phyloP scores from a whole-genome alignment of 805 yeast genomes.

The Kluyveromyces nonfermentans region DNA sequence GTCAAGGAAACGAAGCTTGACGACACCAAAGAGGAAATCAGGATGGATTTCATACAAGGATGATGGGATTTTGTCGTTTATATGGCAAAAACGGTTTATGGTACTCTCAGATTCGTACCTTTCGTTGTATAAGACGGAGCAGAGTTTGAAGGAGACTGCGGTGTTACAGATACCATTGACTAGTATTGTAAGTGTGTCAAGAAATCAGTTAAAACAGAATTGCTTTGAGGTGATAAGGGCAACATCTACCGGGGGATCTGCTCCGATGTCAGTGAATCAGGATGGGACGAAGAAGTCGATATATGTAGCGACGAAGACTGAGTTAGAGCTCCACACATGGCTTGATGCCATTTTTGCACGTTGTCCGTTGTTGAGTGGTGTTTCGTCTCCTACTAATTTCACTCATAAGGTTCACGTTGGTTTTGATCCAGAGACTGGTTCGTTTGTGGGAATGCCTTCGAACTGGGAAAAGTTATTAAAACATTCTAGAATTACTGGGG shows the following conservation, averaged over 20 bases:
- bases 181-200: conserved; percentile 52
- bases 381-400: conserved; percentile 88
- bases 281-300: conserved; percentile 45
- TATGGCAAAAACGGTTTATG: conserved; percentile 88
- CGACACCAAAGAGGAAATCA: conserved; percentile 17
- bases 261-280: conserved; percentile 2
- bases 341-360: conserved; percentile 76
- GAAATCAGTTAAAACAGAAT: conserved; percentile 63
- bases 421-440: conserved; percentile 75
- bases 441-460: conserved; percentile 85
- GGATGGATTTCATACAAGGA: conserved; percentile 94
- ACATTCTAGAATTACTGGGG: conserved; percentile 82
- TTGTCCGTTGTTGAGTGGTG: conserved; percentile 55
- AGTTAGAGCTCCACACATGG: conserved; percentile 81
- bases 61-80: conserved; percentile 78
- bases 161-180: conserved; percentile 45
- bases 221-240: conserved; percentile 61
- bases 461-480: conserved; percentile 84
- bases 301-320: conserved; percentile 64
- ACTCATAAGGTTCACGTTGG: conserved; percentile 90
- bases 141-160: conserved; percentile 32
- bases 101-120: conserved; percentile 67
- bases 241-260: not conserved
- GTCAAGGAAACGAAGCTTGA: conserved; percentile 2
- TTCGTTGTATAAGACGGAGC: conserved; percentile 65